Base-by-base conservation (phyloP, 139 green algal species). In the Volvox africanus region DNA sequence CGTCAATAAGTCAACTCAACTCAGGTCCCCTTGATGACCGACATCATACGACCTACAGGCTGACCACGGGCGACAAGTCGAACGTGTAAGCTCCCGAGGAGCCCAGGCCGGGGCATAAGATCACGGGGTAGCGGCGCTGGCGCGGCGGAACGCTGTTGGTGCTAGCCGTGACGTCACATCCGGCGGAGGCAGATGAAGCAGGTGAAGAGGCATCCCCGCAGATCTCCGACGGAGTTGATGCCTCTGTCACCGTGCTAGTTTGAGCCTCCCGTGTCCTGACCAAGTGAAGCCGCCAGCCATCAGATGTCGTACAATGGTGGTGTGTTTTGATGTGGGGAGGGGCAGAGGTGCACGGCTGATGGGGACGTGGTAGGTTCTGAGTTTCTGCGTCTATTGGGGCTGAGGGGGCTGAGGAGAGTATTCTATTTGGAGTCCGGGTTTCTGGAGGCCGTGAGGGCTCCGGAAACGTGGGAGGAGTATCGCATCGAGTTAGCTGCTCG, bases 81-180 rank as follows among this genome's bases (percentile, higher is more conserved):
- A 95, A 95, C 77, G 86, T 92, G 87, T 94, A 95, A 3, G 91
- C 90, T 0, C 93, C 93, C 6, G 68, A 91, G n/a, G 91, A 94
- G 68, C 89, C 93, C 61, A 95, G 83, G 16, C 93, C 93, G 37
- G 93, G 93, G 61, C 82, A 77, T n/a, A 95, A 19, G 14, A 95
- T 73, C 0, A 95, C 79, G 0, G 90, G 87, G 33, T 2, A 86
- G 30, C 50, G 81, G 22, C 67, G 62, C 16, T 0, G 30, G 35
- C n/a, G 75, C 62, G 19, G 65, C 32, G 6, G 33, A 0, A 35
- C 1, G 61, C 35, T 16, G 44, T 17, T 73, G 88, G 65, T 68
- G 62, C 33, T 17, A 14, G 44, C 17, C 2, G 30, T 21, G 33
- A 55, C 79, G 61, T 26, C 37, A 33, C 16, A 44, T 65, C 21